These are phyloP conservation scores for Asterella californica DNA, from an alignment of 225 moss, liverwort and hornwort genomes.

Conservation along the genomic window DNA sequence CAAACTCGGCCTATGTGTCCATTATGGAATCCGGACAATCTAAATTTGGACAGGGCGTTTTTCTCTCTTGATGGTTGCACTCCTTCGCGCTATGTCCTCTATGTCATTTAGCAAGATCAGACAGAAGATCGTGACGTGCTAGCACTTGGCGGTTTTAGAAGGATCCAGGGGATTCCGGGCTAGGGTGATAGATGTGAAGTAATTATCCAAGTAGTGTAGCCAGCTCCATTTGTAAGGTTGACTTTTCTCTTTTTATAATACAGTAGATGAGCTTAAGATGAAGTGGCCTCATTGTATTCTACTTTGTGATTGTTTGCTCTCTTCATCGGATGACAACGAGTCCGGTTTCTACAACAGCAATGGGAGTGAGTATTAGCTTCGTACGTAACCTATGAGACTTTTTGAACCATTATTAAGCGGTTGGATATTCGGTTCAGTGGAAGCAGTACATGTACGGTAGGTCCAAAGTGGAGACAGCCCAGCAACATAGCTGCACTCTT, in stretches of 20 bases:
- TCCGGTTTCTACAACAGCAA: too few relatives aligned
- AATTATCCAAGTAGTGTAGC: slow-evolving; percentile 1
- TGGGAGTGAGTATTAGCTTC: too few relatives aligned
- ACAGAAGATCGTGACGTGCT: not conserved
- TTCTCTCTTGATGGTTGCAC: slow-evolving; percentile 4
- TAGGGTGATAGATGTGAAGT: not conserved
- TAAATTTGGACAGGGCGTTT: slow-evolving; percentile 2
- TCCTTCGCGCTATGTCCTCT: slow-evolving; percentile 1
- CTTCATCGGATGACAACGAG: too few relatives aligned
- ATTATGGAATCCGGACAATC: slow-evolving; percentile 1
- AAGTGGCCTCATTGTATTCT: not conserved
- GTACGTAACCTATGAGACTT: too few relatives aligned
- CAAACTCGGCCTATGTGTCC: slow-evolving; percentile 1
- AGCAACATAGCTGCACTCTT: too few relatives aligned
- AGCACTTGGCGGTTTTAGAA: not conserved
- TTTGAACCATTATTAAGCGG: too few relatives aligned
- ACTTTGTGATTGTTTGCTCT: too few relatives aligned
- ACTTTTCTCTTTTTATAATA: slow-evolving; percentile 9
- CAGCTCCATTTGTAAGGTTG: slow-evolving; percentile 7
- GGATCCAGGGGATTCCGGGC: not conserved
- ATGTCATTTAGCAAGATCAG: not conserved
- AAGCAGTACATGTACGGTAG: too few relatives aligned
- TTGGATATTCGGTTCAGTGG: too few relatives aligned
- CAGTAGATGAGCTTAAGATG: not conserved
- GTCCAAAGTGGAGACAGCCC: too few relatives aligned